These are phyloP conservation scores for Aspergillus sp. DNA, from an alignment of 2,329 filamentous ascomycete genomes.

Conservation along the genomic window DNA sequence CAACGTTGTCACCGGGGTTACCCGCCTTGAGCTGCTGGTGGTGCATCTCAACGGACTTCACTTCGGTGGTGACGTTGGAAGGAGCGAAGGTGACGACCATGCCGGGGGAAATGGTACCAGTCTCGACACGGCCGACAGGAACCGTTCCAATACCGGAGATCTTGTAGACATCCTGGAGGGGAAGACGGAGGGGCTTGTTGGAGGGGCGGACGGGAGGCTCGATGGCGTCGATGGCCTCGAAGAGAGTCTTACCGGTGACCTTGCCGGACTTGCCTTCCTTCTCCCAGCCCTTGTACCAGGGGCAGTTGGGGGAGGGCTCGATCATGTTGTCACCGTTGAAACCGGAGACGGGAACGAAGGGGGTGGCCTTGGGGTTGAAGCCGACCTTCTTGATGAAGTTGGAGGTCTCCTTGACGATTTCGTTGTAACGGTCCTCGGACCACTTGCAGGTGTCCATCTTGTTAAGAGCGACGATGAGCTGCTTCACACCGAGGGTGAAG, in stretches of 20 bases:
- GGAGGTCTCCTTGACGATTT: constrained; percentile 99
- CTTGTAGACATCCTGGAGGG: constrained; percentile 99
- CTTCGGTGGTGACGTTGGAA: constrained; percentile 98
- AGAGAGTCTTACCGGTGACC: constrained; percentile 88
- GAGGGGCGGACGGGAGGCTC: constrained; percentile 85
- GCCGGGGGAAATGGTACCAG: constrained; percentile 81
- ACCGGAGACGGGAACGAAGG: constrained; percentile 99
- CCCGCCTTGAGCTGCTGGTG: constrained; percentile 97
- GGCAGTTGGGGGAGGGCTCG: constrained; percentile 76
- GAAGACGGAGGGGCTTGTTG: constrained; percentile 99
- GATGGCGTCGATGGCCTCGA: constrained; percentile 97
- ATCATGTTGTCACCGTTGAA: constrained; percentile 99
- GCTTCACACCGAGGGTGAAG: constrained; percentile 99
- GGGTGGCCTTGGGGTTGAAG: constrained; percentile 98
- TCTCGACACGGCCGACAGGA: constrained; percentile 99
- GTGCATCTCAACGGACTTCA: constrained; percentile 99
- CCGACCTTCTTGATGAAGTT: constrained; percentile 99
- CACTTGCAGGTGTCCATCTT: constrained; percentile 99
- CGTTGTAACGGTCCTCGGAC: constrained; percentile 90
- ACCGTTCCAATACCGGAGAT: constrained; percentile 99
- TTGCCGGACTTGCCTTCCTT: constrained; percentile 92
- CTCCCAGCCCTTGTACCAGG: constrained; percentile 99
- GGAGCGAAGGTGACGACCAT: constrained; percentile 95
- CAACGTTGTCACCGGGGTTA: constrained; percentile 98
- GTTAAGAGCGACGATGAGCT: constrained; percentile 99